Conservation (phyloP, 768 basidiomycete species). For the Antrodiella citrinella region DNA sequence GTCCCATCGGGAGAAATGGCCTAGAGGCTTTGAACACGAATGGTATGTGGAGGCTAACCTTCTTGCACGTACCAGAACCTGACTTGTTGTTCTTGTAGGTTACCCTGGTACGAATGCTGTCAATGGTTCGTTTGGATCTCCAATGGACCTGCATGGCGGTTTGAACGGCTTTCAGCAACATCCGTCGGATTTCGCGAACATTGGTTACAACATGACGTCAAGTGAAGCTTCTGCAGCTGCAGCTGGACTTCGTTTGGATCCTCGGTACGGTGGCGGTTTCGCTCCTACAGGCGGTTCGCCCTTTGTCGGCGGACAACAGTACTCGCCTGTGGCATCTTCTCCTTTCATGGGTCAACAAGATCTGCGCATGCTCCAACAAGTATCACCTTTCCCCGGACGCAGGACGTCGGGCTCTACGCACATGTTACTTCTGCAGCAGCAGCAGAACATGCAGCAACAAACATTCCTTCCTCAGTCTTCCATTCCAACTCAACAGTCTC, state of each 20-base stretch:
- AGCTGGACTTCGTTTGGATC: not conserved
- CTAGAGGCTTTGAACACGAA: not conserved
- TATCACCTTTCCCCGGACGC: conserved; percentile 17
- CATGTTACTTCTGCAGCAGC: conserved; percentile 7
- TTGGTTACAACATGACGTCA: not conserved
- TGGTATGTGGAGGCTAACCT: not conserved
- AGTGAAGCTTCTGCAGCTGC: not conserved
- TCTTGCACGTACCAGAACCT: not conserved
- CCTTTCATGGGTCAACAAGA: conserved; percentile 10
- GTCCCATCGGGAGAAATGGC: not conserved
- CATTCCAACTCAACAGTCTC: conserved; percentile 12
- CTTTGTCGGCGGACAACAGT: not conserved
- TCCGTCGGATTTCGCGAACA: not conserved
- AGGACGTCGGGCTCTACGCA: conserved; percentile 7
- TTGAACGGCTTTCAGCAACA: not conserved
- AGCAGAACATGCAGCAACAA: conserved; percentile 8
- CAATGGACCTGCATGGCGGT: not conserved
- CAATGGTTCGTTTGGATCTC: too few species aligned
- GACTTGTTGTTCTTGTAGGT: not conserved
- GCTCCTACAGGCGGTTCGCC: not conserved
- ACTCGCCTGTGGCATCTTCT: not conserved
- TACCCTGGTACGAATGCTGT: not conserved
- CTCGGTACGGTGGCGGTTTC: not conserved
- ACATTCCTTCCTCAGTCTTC: conserved; percentile 11
- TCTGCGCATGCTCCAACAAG: conserved; percentile 15